Evolutionary conservation across 2,329 filamentous ascomycete species (phyloP).

Genomic region (Aotearoamyces nothofagi): DNA sequence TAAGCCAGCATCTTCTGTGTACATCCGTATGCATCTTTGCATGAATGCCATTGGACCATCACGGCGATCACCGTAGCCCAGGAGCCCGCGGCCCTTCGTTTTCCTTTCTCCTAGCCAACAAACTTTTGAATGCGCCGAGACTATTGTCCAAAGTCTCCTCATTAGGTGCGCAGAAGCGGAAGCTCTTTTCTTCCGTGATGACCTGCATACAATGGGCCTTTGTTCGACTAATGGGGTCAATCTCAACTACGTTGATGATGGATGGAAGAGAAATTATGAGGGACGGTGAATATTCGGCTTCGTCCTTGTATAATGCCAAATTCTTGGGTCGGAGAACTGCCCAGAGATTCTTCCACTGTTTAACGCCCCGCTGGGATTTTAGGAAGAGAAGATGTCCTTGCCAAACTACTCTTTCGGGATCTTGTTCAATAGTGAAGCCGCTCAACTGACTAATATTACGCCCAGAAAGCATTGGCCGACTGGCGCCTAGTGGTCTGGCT

Average conservation of each 20-base stretch:
- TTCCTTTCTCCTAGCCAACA: conserved; percentile 56
- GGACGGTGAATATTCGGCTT: conserved; percentile 74
- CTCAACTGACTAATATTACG: conserved; percentile 51
- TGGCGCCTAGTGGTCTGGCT: conserved; percentile 16
- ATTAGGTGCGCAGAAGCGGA: conserved; percentile 59
- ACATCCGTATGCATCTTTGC: too few relatives aligned
- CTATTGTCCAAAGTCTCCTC: conserved; percentile 76
- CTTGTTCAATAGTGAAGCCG: conserved; percentile 36
- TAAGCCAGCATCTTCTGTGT: too few relatives aligned
- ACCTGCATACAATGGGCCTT: conserved; percentile 83
- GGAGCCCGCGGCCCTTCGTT: conserved; percentile 3
- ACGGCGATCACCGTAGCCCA: not conserved
- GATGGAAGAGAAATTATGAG: conserved; percentile 65
- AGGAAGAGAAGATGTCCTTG: conserved; percentile 82
- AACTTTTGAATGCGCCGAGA: conserved; percentile 81
- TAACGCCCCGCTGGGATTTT: conserved; percentile 67
- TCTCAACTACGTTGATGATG: conserved; percentile 83
- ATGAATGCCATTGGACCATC: too few relatives aligned
- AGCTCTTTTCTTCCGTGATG: conserved; percentile 82
- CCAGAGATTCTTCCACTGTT: conserved; percentile 93
- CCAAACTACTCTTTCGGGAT: conserved; percentile 82
- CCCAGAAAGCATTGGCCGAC: conserved; percentile 22
- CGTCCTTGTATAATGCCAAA: conserved; percentile 84
- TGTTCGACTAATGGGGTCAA: conserved; percentile 71
- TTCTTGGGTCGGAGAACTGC: conserved; percentile 75